phyloP scores from a whole-genome alignment of 164 flowering plant genomes.

The Magnolia sinica region DNA sequence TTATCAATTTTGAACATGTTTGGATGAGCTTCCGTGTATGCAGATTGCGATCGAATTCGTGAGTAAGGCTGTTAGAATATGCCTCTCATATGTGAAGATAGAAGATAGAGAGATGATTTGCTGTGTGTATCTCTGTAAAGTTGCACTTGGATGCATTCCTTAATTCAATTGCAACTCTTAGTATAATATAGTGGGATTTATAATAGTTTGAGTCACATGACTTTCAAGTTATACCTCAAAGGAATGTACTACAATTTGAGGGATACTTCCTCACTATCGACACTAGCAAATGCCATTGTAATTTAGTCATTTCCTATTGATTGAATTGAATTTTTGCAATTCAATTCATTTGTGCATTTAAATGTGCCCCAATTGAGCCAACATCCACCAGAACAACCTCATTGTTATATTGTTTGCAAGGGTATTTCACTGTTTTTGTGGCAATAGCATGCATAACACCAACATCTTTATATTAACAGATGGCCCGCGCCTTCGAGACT shows the following conservation, averaged over 20 bases:
- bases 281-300: too few relatives aligned
- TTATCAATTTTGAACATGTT: neutral
- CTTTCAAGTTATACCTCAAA: neutral
- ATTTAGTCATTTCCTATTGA: neutral
- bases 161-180: neutral
- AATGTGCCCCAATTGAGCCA: too few relatives aligned
- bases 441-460: too few relatives aligned
- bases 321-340: neutral
- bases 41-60: neutral
- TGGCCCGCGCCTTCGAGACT: too few relatives aligned
- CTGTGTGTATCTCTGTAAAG: neutral
- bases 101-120: neutral
- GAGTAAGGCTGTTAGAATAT: neutral
- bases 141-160: neutral
- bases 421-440: too few relatives aligned
- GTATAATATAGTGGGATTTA: neutral
- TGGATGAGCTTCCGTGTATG: neutral
- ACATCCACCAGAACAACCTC: too few relatives aligned
- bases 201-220: too few relatives aligned
- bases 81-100: neutral
- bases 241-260: neutral
- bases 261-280: neutral
- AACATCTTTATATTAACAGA: too few relatives aligned
- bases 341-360: neutral
- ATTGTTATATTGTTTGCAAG: too few relatives aligned